Evolutionary conservation across 768 basidiomycete genomes (phyloP), one percentile per base, ranked within the genome.

Genomic region (Cubamyces lactineus): DNA sequence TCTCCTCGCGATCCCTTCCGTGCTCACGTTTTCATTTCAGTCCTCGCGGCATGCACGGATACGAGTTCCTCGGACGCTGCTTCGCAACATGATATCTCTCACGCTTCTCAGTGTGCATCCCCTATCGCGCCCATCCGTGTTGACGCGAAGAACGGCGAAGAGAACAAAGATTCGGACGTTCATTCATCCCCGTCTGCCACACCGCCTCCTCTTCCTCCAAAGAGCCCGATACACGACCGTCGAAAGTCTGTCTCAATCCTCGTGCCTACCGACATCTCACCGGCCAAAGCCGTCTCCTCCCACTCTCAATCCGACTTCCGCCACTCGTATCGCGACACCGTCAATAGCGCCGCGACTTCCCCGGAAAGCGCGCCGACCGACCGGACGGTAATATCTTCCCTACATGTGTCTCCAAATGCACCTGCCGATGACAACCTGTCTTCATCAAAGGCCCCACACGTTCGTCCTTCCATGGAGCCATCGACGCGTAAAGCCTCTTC

Each of bases 131-230:
- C 15, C 38, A 16, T 28, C 17, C 23, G 34, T 19, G 56, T 21
- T 26, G 40, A 42, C 47, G 48, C 57, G 48, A 28, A 23, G 23
- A 23, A 54, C 39, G 38, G 43, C 54, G 48, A 48, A 47, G 47
- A 23, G n/a, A 6, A 38, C 49, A 39, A 56, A 41, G 49, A 11
- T 26, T 42, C 21, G 45, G 28, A 57, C 49, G 50, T 43, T 24
- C 54, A 41, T 4, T 45, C 13, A n/a, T 48, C 54, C 15, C 40
- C 15, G 28, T 30, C 47, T 15, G n/a, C 57, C 24, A 39, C 54
- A 39, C 63, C 66, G 30, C 66, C 66, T 5, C 66, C 66, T 16
- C 52, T 64, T 15, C 66, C 66, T 17, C 63, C 63, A 19, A 67
- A 67, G 45, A 42, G 56, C 5, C 59, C 55, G 53, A n/a, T 34